Percentiles rank a stretch among this genome's conserved stretches.
Conservation (phyloP, 1,139 yeast genomes). For the Sugiyamaella paludigena region DNA sequence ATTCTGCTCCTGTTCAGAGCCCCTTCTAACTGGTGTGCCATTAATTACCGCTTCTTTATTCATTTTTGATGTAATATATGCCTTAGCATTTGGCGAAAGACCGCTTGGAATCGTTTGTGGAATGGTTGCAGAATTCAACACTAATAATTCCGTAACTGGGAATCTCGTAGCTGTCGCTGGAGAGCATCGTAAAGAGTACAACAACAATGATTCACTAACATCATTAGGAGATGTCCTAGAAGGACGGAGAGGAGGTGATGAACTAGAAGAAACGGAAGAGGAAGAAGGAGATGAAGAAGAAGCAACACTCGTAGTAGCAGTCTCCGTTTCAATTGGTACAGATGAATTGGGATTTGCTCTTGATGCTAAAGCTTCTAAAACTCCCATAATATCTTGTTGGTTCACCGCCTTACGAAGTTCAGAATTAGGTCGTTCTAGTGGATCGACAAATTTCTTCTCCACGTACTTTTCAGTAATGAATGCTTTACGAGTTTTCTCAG, state of each 20-base stretch:
- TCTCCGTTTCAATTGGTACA: constrained; percentile 22
- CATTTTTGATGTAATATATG: constrained; percentile 11
- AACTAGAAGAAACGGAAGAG: constrained; percentile 1
- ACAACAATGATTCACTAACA: constrained; percentile 27
- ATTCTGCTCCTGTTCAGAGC: neutral
- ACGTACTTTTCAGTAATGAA: constrained; percentile 44
- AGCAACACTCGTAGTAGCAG: too few relatives aligned
- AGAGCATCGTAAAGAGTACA: constrained; percentile 32
- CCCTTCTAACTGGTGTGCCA: neutral
- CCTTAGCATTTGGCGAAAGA: constrained; percentile 5
- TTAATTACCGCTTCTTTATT: constrained; percentile 7
- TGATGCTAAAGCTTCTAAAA: constrained; percentile 41
- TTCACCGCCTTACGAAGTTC: constrained; percentile 38
- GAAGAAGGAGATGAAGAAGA: constrained; percentile 15
- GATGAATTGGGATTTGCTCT: constrained; percentile 41
- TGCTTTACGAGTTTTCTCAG: constrained; percentile 37
- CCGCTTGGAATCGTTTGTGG: constrained; percentile 23
- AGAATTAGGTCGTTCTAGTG: constrained; percentile 38
- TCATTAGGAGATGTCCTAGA: constrained; percentile 18
- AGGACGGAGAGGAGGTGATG: constrained; percentile 1
- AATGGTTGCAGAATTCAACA: constrained; percentile 58
- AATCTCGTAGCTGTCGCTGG: constrained; percentile 40
- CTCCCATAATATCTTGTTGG: constrained; percentile 34
- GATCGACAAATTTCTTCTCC: constrained; percentile 39
- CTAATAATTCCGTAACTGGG: constrained; percentile 70